A percentile compares a stretch with the other conserved stretches of the same genome.
Conservation (phyloP, 1,139 yeast species). For the Kodamaea alishanica region DNA sequence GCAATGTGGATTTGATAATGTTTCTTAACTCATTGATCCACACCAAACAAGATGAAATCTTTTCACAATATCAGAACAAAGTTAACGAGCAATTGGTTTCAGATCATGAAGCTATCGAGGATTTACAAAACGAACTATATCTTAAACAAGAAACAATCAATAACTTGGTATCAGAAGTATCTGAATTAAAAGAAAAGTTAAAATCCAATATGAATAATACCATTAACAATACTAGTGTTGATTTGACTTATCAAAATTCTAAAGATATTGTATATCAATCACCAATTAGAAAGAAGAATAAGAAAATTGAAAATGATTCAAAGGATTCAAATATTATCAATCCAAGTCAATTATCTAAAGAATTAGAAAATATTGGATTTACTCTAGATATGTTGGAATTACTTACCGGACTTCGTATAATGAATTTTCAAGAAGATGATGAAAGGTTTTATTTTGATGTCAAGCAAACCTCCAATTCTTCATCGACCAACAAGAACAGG, state of each 20-base stretch:
- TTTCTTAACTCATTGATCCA: constrained; percentile 33
- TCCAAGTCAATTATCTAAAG: constrained; percentile 36
- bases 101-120: constrained; percentile 27
- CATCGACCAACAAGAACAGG: constrained; percentile 31
- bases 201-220: constrained; percentile 1
- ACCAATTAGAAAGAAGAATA: constrained; percentile 34
- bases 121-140: constrained; percentile 24
- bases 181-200: constrained; percentile 4
- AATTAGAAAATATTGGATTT: constrained; percentile 45
- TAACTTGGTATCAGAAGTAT: constrained; percentile 15
- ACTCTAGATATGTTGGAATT: constrained; percentile 55
- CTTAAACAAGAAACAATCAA: constrained; percentile 29
- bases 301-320: constrained; percentile 12
- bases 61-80: constrained; percentile 27
- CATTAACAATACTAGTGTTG: constrained; percentile 3
- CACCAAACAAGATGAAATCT: constrained; percentile 35
- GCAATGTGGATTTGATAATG: constrained; percentile 27
- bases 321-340: constrained; percentile 20
- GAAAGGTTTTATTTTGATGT: constrained; percentile 48
- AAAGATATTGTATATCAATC: constrained; percentile 23
- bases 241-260: constrained; percentile 9
- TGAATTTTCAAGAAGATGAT: constrained; percentile 45
- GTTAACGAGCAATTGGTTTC: constrained; percentile 26
- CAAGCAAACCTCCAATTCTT: constrained; percentile 41
- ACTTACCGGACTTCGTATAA: constrained; percentile 53